Conservation (phyloP, 495 filamentous ascomycete species). For the Trichocladium antarcticum region DNA sequence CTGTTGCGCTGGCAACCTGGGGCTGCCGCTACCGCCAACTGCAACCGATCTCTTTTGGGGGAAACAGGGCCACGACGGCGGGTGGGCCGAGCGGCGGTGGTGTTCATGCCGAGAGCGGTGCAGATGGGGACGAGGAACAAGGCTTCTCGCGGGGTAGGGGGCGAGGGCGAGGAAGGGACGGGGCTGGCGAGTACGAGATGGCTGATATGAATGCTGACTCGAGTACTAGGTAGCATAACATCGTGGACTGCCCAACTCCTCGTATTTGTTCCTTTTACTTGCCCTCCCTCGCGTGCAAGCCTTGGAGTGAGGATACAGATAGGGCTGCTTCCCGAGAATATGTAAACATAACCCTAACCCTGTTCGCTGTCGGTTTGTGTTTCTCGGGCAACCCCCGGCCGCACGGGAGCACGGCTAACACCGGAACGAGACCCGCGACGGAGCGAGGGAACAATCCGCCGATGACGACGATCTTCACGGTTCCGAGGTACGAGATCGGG, state of each 20-base stretch:
- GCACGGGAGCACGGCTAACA: not conserved
- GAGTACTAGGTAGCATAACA: constrained; percentile 1
- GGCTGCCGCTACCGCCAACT: constrained; percentile 83
- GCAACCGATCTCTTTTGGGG: constrained; percentile 78
- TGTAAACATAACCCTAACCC: constrained; percentile 5
- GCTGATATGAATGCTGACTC: not conserved
- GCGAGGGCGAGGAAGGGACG: constrained; percentile 8
- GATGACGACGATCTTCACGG: not conserved
- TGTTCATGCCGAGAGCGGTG: constrained; percentile 22
- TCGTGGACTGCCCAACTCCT: too few relatives aligned
- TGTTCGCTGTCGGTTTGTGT: too few relatives aligned
- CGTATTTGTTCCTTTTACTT: too few relatives aligned
- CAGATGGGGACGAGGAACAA: constrained; percentile 14
- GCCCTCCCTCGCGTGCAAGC: too few relatives aligned
- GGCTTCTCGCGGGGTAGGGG: constrained; percentile 9
- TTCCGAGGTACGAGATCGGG: not conserved
- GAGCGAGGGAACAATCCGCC: not conserved
- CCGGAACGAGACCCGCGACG: not conserved
- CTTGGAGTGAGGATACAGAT: too few relatives aligned
- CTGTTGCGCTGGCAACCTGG: constrained; percentile 72
- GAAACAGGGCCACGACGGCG: constrained; percentile 24
- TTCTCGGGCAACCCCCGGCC: constrained; percentile 1
- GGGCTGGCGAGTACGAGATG: constrained; percentile 14
- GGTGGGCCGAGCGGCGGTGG: constrained; percentile 7
- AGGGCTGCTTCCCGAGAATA: not conserved